Conservation (phyloP, 1,139 yeast genomes). For the Kodamaea sp. region DNA sequence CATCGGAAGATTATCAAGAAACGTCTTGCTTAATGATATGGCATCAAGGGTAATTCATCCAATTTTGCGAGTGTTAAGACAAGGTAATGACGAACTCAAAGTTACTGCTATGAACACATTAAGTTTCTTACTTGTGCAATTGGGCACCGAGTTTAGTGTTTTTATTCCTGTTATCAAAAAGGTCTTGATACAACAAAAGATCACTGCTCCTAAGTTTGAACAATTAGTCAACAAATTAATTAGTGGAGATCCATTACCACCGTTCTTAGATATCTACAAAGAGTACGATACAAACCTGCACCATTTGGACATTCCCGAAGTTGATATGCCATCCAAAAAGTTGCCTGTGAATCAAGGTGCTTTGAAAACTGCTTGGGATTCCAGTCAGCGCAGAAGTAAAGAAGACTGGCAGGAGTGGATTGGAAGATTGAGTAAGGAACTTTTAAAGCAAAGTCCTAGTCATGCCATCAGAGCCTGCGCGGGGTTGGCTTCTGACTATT, state of each 20-base stretch:
- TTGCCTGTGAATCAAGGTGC: slow-evolving; percentile 79
- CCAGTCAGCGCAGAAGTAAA: slow-evolving; percentile 81
- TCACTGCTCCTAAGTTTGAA: slow-evolving; percentile 77
- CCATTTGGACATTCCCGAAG: slow-evolving; percentile 61
- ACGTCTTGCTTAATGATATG: slow-evolving; percentile 79
- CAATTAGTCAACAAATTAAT: slow-evolving; percentile 75
- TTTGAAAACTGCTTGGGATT: slow-evolving; percentile 87
- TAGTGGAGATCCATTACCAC: slow-evolving; percentile 89
- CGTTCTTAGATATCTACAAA: slow-evolving; percentile 68
- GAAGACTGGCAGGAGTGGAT: slow-evolving; percentile 99
- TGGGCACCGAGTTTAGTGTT: slow-evolving; percentile 83
- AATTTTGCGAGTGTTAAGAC: slow-evolving; percentile 65
- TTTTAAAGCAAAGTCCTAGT: slow-evolving; percentile 90
- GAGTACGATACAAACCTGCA: slow-evolving; percentile 55
- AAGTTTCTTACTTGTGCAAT: slow-evolving; percentile 73
- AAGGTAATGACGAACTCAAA: slow-evolving; percentile 62
- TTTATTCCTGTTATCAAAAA: slow-evolving; percentile 86
- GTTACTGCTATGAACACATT: slow-evolving; percentile 75
- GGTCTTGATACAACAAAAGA: slow-evolving; percentile 60
- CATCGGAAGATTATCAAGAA: slow-evolving; percentile 76
- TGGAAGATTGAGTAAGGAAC: slow-evolving; percentile 78
- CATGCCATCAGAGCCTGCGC: slow-evolving; percentile 95
- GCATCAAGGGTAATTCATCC: slow-evolving; percentile 91
- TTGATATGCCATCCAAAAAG: slow-evolving; percentile 71
- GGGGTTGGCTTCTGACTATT: slow-evolving; percentile 82